Conservation (phyloP, 768 basidiomycete genomes). For the Russula olivacea region DNA sequence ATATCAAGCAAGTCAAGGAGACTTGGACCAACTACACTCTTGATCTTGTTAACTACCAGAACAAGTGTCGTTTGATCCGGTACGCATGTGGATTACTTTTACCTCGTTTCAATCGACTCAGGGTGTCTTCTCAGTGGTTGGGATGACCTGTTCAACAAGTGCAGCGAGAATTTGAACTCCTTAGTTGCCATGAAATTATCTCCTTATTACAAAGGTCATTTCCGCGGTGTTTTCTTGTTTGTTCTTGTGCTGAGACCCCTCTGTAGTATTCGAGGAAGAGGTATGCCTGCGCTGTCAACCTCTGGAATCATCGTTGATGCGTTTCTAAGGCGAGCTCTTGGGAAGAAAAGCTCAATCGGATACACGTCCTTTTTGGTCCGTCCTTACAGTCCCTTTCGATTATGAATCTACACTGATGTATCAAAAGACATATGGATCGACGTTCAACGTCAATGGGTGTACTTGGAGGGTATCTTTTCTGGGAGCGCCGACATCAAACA, state of each 20-base stretch:
- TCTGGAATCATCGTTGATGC: slow-evolving; percentile 13
- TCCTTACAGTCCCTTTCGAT: background rate
- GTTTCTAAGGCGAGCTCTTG: slow-evolving; percentile 67
- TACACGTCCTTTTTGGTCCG: slow-evolving; percentile 92
- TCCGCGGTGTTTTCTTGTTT: background rate
- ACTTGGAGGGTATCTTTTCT: slow-evolving; percentile 99
- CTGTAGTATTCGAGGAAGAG: slow-evolving; percentile 82
- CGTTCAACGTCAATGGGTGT: slow-evolving; percentile 99
- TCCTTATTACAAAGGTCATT: slow-evolving; percentile 90
- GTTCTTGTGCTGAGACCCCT: slow-evolving; percentile 16
- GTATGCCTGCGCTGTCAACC: slow-evolving; percentile 33
- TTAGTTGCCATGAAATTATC: slow-evolving; percentile 96
- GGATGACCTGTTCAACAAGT: slow-evolving; percentile 97
- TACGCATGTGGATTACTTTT: slow-evolving; percentile 31
- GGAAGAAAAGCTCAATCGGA: slow-evolving; percentile 95
- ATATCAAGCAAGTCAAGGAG: slow-evolving; percentile 94
- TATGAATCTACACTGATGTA: slow-evolving; percentile 12
- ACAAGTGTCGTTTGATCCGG: slow-evolving; percentile 94
- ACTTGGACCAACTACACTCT: slow-evolving; percentile 94
- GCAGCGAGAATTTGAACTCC: slow-evolving; percentile 94
- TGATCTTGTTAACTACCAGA: slow-evolving; percentile 97
- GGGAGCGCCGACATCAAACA: slow-evolving; percentile 99
- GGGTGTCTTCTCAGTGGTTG: slow-evolving; percentile 59
- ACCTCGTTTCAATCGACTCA: background rate
- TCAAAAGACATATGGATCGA: slow-evolving; percentile 93